These are phyloP conservation scores for Lizonia empirigonia DNA, from an alignment of 2,329 filamentous ascomycete genomes.

Conservation along the genomic window DNA sequence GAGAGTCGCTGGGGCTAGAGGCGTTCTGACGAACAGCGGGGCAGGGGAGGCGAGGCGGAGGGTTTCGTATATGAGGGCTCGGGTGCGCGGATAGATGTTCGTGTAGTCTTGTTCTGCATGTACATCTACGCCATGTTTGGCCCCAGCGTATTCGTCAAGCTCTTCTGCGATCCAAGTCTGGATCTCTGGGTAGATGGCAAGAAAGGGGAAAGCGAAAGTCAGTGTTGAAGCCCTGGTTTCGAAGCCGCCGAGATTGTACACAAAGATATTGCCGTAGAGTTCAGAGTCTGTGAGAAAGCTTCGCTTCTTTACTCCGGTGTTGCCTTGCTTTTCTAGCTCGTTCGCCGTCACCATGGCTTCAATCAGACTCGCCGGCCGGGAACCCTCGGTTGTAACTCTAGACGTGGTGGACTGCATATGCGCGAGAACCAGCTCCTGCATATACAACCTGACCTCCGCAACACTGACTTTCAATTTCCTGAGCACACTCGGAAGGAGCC, in stretches of 20 bases:
- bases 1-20: slow-evolving; percentile 1
- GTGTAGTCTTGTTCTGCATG: slow-evolving; percentile 45
- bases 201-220: slow-evolving; percentile 51
- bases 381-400: neutral
- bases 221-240: slow-evolving; percentile 58
- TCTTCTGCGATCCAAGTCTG: slow-evolving; percentile 56
- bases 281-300: slow-evolving; percentile 41
- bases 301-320: neutral
- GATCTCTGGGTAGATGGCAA: slow-evolving; percentile 53
- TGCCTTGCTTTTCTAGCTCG: slow-evolving; percentile 22
- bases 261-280: slow-evolving; percentile 58
- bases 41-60: slow-evolving; percentile 18
- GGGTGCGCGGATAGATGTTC: slow-evolving; percentile 49
- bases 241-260: slow-evolving; percentile 58
- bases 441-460: slow-evolving; percentile 22
- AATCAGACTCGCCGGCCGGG: slow-evolving; percentile 29
- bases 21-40: slow-evolving; percentile 22
- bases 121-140: no score
- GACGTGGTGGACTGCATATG: slow-evolving; percentile 18
- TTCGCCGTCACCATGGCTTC: slow-evolving; percentile 27
- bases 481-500: slow-evolving; percentile 18
- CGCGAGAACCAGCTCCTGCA: slow-evolving; percentile 23
- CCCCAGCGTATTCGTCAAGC: no score
- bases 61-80: slow-evolving; percentile 48
- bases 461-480: slow-evolving; percentile 18